phyloP scores from a whole-genome alignment of 306 rosid species.

The Alnus glutinosa region DNA sequence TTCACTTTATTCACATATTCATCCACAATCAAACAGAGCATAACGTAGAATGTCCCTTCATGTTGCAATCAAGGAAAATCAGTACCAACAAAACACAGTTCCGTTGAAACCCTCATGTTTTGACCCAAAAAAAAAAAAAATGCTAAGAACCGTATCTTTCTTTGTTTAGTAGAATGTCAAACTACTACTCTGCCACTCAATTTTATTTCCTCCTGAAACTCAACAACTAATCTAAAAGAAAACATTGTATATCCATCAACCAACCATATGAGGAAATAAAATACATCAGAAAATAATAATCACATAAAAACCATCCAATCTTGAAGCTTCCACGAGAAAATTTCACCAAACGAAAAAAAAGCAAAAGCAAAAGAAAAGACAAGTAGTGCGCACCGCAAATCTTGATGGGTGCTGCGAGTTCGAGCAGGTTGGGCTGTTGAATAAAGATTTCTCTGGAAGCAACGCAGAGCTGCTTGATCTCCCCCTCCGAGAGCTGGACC shows the following conservation, averaged over 20 bases:
- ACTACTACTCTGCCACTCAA: background rate
- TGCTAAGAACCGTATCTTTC: too few species aligned
- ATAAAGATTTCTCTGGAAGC: conserved; percentile 79
- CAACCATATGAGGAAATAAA: background rate
- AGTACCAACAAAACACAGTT: background rate
- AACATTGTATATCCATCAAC: background rate
- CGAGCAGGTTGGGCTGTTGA: conserved; percentile 85
- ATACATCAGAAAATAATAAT: background rate
- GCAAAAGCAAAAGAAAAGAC: background rate
- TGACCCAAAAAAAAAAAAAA: background rate
- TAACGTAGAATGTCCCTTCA: background rate
- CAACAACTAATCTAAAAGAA: background rate
- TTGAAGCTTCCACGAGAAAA: background rate
- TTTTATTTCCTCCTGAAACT: background rate
- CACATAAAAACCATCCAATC: background rate
- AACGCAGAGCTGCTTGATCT: conserved; percentile 87
- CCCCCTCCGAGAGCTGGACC: conserved; percentile 86
- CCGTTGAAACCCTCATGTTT: background rate
- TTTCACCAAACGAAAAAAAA: background rate
- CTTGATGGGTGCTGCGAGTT: conserved; percentile 95
- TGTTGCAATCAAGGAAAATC: background rate
- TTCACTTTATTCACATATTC: background rate
- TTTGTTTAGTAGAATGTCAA: background rate
- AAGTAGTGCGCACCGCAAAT: conserved; percentile 63
- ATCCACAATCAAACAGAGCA: background rate